A percentile compares a stretch with the other conserved stretches of the same genome.
These are phyloP conservation scores for Populus nigra DNA, from an alignment of 345 rosid genomes.

Conservation along the genomic window DNA sequence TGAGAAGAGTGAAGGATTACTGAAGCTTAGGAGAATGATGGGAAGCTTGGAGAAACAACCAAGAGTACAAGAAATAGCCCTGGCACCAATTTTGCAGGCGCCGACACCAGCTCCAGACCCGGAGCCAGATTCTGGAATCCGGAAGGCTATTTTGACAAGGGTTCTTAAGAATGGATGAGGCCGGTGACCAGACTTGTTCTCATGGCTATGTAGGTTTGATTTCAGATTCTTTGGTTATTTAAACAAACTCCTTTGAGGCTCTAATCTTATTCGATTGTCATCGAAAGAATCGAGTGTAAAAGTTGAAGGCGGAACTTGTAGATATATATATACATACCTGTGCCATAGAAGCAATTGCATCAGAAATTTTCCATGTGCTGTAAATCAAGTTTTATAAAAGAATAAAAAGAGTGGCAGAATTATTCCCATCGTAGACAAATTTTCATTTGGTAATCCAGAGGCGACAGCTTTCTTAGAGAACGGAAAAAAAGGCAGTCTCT, in stretches of 20 bases:
- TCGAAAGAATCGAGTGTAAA: not conserved
- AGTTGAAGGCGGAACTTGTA: not conserved
- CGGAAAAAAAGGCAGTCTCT: not conserved
- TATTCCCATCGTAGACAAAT: not conserved
- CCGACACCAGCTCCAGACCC: conserved; percentile 21
- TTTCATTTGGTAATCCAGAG: not conserved
- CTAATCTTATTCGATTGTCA: not conserved
- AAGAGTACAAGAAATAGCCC: conserved; percentile 1
- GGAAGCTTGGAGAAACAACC: conserved; percentile 29
- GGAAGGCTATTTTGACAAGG: conserved; percentile 16
- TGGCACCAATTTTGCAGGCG: conserved; percentile 19
- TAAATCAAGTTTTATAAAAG: not conserved
- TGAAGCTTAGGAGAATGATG: conserved; percentile 51
- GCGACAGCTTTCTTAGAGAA: not conserved
- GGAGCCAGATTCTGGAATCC: conserved; percentile 6
- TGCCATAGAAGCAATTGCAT: not conserved
- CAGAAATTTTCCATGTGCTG: not conserved
- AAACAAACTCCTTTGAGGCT: not conserved
- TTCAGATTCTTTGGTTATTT: conserved; percentile 1
- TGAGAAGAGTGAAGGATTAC: conserved; percentile 10
- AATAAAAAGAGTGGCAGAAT: not conserved
- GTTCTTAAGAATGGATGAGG: not conserved
- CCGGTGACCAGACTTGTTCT: not conserved
- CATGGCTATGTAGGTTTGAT: not conserved
- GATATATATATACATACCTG: not conserved